A percentile compares a stretch with the other conserved stretches of the same genome.
Conservation (phyloP, 2,329 filamentous ascomycete genomes). For the Parastagonospora nodorum region DNA sequence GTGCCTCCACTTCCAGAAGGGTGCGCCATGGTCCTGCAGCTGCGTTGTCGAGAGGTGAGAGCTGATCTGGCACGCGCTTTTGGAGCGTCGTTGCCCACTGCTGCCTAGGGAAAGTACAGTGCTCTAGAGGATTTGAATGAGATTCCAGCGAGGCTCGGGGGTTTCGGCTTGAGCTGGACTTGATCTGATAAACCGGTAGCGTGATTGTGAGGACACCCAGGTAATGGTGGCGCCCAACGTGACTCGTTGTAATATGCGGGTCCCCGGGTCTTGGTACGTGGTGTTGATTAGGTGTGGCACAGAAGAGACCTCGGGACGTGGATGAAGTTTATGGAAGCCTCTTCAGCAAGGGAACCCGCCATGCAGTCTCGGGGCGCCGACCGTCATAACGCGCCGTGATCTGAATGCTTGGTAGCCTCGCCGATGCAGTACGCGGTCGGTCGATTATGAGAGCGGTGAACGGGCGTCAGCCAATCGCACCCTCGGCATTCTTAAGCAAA, state of each 20-base stretch:
- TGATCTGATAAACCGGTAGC: slow-evolving; percentile 14
- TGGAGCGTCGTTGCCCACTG: slow-evolving; percentile 24
- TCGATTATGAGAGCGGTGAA: slow-evolving; percentile 23
- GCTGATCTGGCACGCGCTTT: slow-evolving; percentile 5
- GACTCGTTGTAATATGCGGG: slow-evolving; percentile 28
- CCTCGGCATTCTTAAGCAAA: slow-evolving; percentile 27
- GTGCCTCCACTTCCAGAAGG: slow-evolving; percentile 41
- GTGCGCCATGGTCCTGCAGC: slow-evolving; percentile 31
- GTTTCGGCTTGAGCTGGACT: slow-evolving; percentile 6
- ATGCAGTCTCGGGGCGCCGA: slow-evolving; percentile 19
- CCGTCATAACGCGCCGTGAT: slow-evolving; percentile 23
- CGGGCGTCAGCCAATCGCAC: slow-evolving; percentile 24
- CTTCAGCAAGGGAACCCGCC: slow-evolving; percentile 19
- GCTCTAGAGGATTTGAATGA: slow-evolving; percentile 4
- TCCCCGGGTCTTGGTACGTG: slow-evolving; percentile 21
- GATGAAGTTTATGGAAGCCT: slow-evolving; percentile 21
- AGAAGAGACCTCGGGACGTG: slow-evolving; percentile 15
- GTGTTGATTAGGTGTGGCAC: slow-evolving; percentile 19
- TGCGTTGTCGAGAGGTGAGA: slow-evolving; percentile 12
- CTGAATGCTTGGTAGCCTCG: slow-evolving; percentile 20
- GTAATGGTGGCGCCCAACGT: slow-evolving; percentile 31
- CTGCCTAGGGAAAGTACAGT: slow-evolving; percentile 12
- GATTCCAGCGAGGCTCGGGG: background rate
- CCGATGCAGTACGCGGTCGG: slow-evolving; percentile 16
- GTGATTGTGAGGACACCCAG: slow-evolving; percentile 9